Evolutionary conservation across 257 asterid genomes (phyloP), one percentile per base, ranked within the genome.

Genomic region (Verbena officinalis): DNA sequence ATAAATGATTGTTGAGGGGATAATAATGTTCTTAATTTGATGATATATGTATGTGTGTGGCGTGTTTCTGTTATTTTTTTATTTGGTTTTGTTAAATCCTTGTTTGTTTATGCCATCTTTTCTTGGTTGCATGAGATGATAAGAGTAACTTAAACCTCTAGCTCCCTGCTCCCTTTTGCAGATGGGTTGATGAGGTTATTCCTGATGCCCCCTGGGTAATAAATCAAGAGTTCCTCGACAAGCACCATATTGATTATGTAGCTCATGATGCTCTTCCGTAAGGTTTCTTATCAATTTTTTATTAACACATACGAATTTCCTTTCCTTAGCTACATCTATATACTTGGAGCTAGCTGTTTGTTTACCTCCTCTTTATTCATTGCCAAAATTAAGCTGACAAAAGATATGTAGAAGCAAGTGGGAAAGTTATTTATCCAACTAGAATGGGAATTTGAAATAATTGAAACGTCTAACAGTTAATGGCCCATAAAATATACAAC

Each of bases 151-250:
- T 12, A 38, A 46, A n/a, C 5, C 17, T n/a, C 16, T 39, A 7
- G 49, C 43, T 65, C 7, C 40, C 1, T 36, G 3, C 7, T 27
- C 4, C 22, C 16, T 43, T 19, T 72, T 64, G 73, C 73, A 85
- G 92, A 74, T 85, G 92, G 92, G 92, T 85, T 64, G 92, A 85
- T 61, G 92, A 85, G 76, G 92, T 85, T 74, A 85, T 85, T 57
- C 92, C 85, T 15, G 87, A 76, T 80, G 87, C 92, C 3, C 92
- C 87, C 3, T 85, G 92, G 92, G 89, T 85, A 69, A 69, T 80
- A 62, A 75, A 80, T 48, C 87, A 81, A 21, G 92, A 85, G 72
- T 85, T 82, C 70, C 78, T 82, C 66, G 92, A 85, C 81, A 80
- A 74, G 65, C 83, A 85, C 64, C 57, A 50, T 49, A 85, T 85